Evolutionary conservation across 1,284 basidiomycete species (phyloP).

Genomic region (Cryptococcus hybrid): DNA sequence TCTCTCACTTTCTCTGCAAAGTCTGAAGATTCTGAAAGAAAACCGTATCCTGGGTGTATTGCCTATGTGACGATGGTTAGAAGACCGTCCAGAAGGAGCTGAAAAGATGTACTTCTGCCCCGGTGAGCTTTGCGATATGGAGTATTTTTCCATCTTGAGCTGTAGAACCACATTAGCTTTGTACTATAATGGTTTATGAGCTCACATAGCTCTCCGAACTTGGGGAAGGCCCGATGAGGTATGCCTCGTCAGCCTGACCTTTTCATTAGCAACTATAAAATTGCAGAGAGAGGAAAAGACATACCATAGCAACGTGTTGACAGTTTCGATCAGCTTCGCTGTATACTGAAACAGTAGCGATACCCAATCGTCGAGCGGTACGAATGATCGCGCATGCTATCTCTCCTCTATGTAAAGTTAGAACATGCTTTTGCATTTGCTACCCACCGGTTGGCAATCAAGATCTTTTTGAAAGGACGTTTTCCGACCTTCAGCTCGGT

Average conservation of each 20-base stretch:
- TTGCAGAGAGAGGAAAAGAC: background rate
- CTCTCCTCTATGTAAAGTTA: conserved; percentile 60
- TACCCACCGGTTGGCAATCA: conserved; percentile 73
- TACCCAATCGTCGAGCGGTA: conserved; percentile 80
- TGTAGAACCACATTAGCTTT: conserved; percentile 38
- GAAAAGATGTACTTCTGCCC: conserved; percentile 58
- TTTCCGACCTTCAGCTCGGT: background rate
- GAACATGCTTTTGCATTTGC: background rate
- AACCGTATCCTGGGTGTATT: conserved; percentile 71
- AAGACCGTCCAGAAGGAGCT: background rate
- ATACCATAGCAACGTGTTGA: conserved; percentile 64
- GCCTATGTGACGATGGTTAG: conserved; percentile 19
- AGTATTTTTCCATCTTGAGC: conserved; percentile 85
- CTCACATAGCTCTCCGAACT: conserved; percentile 84
- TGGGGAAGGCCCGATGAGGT: conserved; percentile 85
- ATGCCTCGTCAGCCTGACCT: conserved; percentile 89
- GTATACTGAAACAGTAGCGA: conserved; percentile 89
- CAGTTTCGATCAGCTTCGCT: conserved; percentile 80
- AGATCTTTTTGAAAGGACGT: conserved; percentile 60
- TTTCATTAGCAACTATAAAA: background rate
- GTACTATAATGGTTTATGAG: conserved; percentile 13
- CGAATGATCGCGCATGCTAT: conserved; percentile 93
- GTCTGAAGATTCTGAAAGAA: conserved; percentile 70
- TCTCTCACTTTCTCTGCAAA: conserved; percentile 58
- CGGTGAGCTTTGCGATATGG: conserved; percentile 70